Percentiles rank a stretch among this genome's conserved stretches.
These are phyloP conservation scores for Ustilago shanxiensis DNA, from an alignment of 1,284 basidiomycete species.

Conservation along the genomic window DNA sequence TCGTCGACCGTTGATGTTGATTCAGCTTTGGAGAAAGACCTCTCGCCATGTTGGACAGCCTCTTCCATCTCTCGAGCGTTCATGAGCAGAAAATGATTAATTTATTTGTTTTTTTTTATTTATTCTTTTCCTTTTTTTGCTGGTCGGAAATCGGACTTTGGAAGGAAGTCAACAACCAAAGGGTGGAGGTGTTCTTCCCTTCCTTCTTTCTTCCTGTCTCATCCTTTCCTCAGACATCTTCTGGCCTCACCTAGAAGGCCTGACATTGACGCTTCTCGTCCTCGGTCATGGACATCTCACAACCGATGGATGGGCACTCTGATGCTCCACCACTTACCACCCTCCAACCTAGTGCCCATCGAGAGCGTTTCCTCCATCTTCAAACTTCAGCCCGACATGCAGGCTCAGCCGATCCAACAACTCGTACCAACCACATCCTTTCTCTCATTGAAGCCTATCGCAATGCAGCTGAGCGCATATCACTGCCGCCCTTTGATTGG, in stretches of 20 bases:
- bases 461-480: constrained; percentile 11
- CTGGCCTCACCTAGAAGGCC: too few species aligned
- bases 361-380: constrained; percentile 34
- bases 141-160: not conserved
- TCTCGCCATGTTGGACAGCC: constrained; percentile 2
- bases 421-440: constrained; percentile 21
- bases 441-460: constrained; percentile 23
- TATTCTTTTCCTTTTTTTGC: not conserved
- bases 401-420: constrained; percentile 24
- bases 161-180: not conserved
- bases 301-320: not conserved
- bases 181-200: not conserved
- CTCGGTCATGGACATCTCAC: not conserved
- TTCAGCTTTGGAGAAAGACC: not conserved
- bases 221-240: constrained; percentile 1
- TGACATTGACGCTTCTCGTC: too few species aligned
- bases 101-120: not conserved
- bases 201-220: constrained; percentile 5
- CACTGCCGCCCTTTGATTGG: constrained; percentile 26
- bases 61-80: not conserved
- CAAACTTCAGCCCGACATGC: constrained; percentile 29
- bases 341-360: constrained; percentile 30
- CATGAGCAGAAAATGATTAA: not conserved
- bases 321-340: not conserved
- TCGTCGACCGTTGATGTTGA: too few species aligned